These are phyloP conservation scores for Raddia guianensis DNA, from an alignment of 176 grass and related monocot genomes.

Conservation along the genomic window DNA sequence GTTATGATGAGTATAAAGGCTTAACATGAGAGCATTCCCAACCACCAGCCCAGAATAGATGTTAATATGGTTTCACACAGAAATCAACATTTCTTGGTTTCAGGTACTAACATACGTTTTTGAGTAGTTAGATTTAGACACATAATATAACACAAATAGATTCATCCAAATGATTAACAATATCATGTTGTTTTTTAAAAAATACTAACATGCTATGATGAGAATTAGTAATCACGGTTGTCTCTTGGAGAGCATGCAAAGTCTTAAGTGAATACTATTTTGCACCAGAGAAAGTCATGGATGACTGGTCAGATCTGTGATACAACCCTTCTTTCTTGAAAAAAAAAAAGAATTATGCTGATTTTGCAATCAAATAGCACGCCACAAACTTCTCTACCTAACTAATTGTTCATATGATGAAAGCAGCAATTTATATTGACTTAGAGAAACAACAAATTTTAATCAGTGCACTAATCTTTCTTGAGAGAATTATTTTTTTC, in stretches of 20 bases:
- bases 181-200: neutral
- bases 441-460: conserved; percentile 9
- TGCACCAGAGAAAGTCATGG: neutral
- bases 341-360: neutral
- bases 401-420: conserved; percentile 1
- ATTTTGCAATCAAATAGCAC: conserved; percentile 4
- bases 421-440: neutral
- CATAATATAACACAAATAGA: conserved; percentile 25
- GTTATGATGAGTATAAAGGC: conserved; percentile 35
- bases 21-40: conserved; percentile 25
- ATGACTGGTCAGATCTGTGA: conserved; percentile 1
- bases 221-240: conserved; percentile 9
- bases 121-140: neutral
- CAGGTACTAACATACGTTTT: neutral
- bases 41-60: conserved; percentile 14
- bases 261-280: neutral
- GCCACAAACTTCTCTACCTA: neutral
- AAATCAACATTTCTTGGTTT: neutral
- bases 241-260: conserved; percentile 25
- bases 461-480: neutral
- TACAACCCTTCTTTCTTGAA: neutral
- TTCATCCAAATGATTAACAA: neutral
- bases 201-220: neutral
- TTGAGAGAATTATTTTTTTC: conserved; percentile 3
- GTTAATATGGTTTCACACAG: neutral